A percentile compares a stretch with the other conserved stretches of the same genome.
These are phyloP conservation scores for Gastrolobium villosum DNA, from an alignment of 306 rosid species.

Conservation along the genomic window DNA sequence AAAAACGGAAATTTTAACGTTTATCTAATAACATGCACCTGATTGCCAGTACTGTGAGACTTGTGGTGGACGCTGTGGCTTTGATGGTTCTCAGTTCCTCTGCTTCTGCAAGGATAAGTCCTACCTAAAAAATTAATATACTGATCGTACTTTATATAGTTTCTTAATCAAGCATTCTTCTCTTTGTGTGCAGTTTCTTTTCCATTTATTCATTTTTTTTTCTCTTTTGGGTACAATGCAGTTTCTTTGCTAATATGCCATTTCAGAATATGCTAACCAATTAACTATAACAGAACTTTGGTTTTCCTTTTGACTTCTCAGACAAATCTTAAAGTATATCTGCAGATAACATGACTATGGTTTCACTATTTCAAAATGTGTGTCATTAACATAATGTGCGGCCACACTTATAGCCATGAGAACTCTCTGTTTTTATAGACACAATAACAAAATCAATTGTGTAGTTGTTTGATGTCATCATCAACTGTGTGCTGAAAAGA, in stretches of 20 bases:
- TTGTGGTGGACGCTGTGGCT: slow-evolving; percentile 78
- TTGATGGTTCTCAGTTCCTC: slow-evolving; percentile 47
- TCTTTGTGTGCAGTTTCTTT: neutral
- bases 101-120: slow-evolving; percentile 69
- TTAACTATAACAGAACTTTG: neutral
- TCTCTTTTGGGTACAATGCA: slow-evolving; percentile 10
- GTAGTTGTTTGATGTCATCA: neutral
- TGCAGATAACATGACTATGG: neutral
- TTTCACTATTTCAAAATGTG: neutral
- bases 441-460: neutral
- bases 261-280: neutral
- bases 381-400: neutral
- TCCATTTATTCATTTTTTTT: neutral
- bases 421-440: neutral
- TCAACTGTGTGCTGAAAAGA: neutral
- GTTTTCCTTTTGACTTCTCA: neutral
- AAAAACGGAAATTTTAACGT: too few species aligned
- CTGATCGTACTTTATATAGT: neutral
- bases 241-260: slow-evolving; percentile 12
- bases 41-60: slow-evolving; percentile 62
- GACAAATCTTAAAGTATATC: neutral
- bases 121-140: slow-evolving; percentile 48
- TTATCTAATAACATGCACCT: too few species aligned
- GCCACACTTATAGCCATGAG: neutral
- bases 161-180: neutral